These are phyloP conservation scores for Citropsis articulata DNA, from an alignment of 345 rosid species.

Conservation along the genomic window DNA sequence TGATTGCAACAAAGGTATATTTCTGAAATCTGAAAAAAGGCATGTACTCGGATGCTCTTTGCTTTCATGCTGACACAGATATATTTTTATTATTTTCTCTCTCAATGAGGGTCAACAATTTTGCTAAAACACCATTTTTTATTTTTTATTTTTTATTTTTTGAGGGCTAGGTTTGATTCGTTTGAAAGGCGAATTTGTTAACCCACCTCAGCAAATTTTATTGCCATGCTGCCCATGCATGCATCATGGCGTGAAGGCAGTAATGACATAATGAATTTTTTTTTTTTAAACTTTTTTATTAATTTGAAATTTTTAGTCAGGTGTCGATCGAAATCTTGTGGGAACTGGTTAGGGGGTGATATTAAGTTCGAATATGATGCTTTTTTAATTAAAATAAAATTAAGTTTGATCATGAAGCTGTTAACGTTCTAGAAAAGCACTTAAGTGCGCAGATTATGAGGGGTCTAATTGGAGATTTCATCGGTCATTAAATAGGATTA, in stretches of 20 bases:
- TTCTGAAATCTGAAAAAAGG: not conserved
- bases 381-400: not conserved
- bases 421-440: not conserved
- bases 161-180: not conserved
- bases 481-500: not conserved
- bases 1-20: not conserved
- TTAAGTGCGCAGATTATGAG: not conserved
- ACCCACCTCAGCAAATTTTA: no score
- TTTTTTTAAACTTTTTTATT: no score
- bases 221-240: no score
- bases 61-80: no score
- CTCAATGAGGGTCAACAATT: not conserved
- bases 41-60: no score
- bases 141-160: not conserved
- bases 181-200: not conserved
- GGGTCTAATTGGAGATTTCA: not conserved
- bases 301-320: no score
- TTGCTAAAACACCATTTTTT: not conserved
- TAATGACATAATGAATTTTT: not conserved
- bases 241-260: not conserved
- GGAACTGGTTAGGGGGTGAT: no score
- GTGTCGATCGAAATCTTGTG: no score
- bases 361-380: not conserved
- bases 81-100: not conserved
- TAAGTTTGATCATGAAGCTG: not conserved